Percentiles rank a stretch among this genome's conserved stretches.
Conservation (phyloP, 192 early-diverging fungal genomes). For the Rhizoclosmatium globosum region DNA sequence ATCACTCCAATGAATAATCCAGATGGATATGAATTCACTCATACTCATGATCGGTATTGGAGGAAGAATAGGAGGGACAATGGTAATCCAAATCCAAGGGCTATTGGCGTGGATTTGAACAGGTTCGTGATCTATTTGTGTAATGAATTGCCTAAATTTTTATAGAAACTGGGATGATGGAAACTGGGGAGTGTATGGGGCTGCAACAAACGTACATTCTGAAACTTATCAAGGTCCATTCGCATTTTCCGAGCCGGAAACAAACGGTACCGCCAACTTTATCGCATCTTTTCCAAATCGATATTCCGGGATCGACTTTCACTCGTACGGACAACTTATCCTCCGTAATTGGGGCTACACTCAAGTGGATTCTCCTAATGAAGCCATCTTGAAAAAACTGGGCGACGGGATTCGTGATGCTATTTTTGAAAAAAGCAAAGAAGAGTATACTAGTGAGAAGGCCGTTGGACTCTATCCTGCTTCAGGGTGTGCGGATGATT, state of each 20-base stretch:
- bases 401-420: conserved; percentile 29
- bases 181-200: conserved; percentile 54
- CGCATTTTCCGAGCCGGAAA: conserved; percentile 56
- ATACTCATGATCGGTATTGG: conserved; percentile 21
- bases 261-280: conserved; percentile 46
- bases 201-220: conserved; percentile 44
- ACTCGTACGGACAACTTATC: conserved; percentile 37
- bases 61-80: conserved; percentile 57
- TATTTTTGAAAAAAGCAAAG: background rate
- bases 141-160: background rate
- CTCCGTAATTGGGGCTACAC: conserved; percentile 39
- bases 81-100: conserved; percentile 41
- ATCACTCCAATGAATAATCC: conserved; percentile 50
- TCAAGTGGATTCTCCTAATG: conserved; percentile 13
- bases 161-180: conserved; percentile 52
- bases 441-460: conserved; percentile 22
- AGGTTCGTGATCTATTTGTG: background rate
- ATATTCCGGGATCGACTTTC: conserved; percentile 56
- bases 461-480: conserved; percentile 34
- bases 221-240: conserved; percentile 53
- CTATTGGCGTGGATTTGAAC: conserved; percentile 38
- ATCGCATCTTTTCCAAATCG: conserved; percentile 43
- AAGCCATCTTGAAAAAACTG: conserved; percentile 28
- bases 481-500: conserved; percentile 32
- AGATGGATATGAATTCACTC: conserved; percentile 56